phyloP scores from a whole-genome alignment of 805 yeast species.

The Lachancea sp. region DNA sequence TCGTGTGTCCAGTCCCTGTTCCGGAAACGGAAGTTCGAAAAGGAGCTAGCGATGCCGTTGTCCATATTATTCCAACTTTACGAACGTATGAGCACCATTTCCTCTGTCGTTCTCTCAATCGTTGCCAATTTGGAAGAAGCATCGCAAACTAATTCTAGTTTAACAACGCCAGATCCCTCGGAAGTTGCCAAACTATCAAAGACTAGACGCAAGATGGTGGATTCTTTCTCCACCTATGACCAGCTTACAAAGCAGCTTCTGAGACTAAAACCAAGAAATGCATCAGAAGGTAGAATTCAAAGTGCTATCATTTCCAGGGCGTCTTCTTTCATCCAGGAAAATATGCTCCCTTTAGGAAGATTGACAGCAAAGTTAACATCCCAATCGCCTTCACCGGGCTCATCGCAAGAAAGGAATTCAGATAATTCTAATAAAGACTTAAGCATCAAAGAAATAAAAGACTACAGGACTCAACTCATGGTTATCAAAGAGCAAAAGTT shows the following conservation, averaged over 20 bases:
- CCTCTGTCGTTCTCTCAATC: constrained; percentile 33
- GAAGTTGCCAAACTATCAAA: constrained; percentile 34
- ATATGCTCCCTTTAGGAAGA: constrained; percentile 56
- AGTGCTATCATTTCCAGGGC: constrained; percentile 52
- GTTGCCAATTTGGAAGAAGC: constrained; percentile 41
- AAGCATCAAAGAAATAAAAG: constrained; percentile 49
- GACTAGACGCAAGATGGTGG: constrained; percentile 41
- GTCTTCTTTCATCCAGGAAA: constrained; percentile 56
- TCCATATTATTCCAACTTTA: constrained; percentile 38
- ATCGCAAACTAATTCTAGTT: constrained; percentile 28
- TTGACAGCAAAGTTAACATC: constrained; percentile 43
- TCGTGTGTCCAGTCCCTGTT: constrained; percentile 61
- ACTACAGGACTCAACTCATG: constrained; percentile 66
- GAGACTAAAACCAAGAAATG: constrained; percentile 29
- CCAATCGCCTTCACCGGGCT: constrained; percentile 9
- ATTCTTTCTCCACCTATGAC: constrained; percentile 48
- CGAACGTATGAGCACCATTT: constrained; percentile 36
- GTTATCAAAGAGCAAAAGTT: constrained; percentile 81
- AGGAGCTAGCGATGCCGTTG: constrained; percentile 34
- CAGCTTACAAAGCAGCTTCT: constrained; percentile 40
- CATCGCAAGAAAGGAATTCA: constrained; percentile 11
- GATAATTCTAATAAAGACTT: constrained; percentile 28
- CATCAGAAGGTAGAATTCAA: constrained; percentile 43
- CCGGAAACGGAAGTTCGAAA: constrained; percentile 43
- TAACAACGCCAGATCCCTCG: constrained; percentile 12